Conservation (phyloP, 2,329 filamentous ascomycete species). For the Colletotrichum karsti region DNA sequence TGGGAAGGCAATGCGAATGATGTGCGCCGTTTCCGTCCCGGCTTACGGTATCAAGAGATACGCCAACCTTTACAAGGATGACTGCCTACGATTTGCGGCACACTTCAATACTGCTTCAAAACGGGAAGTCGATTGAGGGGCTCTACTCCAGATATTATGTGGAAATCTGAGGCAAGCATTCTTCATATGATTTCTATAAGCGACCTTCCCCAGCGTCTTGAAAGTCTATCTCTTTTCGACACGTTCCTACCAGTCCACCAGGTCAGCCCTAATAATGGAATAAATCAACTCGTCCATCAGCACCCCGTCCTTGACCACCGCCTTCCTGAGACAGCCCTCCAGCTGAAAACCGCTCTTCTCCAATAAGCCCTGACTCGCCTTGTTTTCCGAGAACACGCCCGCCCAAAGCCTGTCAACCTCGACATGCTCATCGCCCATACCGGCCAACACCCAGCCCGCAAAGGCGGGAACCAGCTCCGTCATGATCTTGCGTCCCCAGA, state of each 20-base stretch:
- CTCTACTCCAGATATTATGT: too few relatives aligned
- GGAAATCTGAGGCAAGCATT: too few relatives aligned
- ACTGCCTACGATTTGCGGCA: too few relatives aligned
- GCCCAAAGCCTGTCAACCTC: conserved; percentile 52
- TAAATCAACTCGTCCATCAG: conserved; percentile 47
- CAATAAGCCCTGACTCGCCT: conserved; percentile 50
- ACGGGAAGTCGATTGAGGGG: too few relatives aligned
- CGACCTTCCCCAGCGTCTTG: too few relatives aligned
- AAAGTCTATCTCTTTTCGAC: too few relatives aligned
- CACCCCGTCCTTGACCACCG: conserved; percentile 50
- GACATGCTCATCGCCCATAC: conserved; percentile 28
- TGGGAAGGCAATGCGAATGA: neutral
- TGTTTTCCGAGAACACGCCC: conserved; percentile 45
- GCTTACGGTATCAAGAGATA: neutral
- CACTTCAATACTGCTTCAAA: too few relatives aligned
- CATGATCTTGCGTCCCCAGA: conserved; percentile 56
- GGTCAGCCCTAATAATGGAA: conserved; percentile 48
- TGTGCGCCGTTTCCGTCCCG: neutral
- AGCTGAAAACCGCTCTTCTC: conserved; percentile 49
- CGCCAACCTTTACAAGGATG: neutral
- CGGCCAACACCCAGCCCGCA: conserved; percentile 55
- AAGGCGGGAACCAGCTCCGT: conserved; percentile 49
- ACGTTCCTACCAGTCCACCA: too few relatives aligned
- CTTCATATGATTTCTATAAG: too few relatives aligned
- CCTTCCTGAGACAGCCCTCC: conserved; percentile 53